A percentile compares a stretch with the other conserved stretches of the same genome.
Conservation (phyloP, 306 rosid species). For the Trifolium repens region DNA sequence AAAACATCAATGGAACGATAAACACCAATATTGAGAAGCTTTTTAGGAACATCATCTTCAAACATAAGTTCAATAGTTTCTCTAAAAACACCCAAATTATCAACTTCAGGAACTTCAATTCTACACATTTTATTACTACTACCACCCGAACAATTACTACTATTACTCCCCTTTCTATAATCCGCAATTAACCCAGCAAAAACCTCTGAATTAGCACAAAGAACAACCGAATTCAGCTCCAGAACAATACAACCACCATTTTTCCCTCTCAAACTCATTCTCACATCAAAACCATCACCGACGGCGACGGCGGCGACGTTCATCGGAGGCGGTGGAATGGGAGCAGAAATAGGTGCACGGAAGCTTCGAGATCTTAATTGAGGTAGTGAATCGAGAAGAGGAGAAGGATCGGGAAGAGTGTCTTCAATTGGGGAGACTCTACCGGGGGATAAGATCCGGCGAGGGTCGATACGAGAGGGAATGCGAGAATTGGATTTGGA, state of each 20-base stretch:
- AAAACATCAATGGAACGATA: slow-evolving; percentile 78
- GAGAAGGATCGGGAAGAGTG: slow-evolving; percentile 19
- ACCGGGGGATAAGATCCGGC: slow-evolving; percentile 92
- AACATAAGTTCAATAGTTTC: slow-evolving; percentile 89
- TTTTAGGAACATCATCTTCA: slow-evolving; percentile 66
- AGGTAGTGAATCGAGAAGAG: slow-evolving; percentile 45
- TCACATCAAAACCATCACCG: slow-evolving; percentile 66
- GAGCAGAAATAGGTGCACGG: slow-evolving; percentile 46
- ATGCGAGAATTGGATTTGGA: slow-evolving; percentile 66
- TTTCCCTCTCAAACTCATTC: slow-evolving; percentile 85
- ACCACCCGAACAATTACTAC: slow-evolving; percentile 39
- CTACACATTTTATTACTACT: slow-evolving; percentile 65
- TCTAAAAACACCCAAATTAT: slow-evolving; percentile 70
- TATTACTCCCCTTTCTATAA: slow-evolving; percentile 35
- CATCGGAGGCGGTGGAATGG: slow-evolving; percentile 35
- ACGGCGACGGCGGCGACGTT: not conserved
- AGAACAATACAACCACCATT: slow-evolving; percentile 74
- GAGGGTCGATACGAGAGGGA: slow-evolving; percentile 77
- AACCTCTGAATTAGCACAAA: slow-evolving; percentile 76
- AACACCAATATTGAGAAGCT: slow-evolving; percentile 68
- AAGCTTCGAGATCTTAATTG: slow-evolving; percentile 58
- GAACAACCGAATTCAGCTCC: slow-evolving; percentile 74
- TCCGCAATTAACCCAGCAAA: slow-evolving; percentile 69
- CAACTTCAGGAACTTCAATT: slow-evolving; percentile 86
- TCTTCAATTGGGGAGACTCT: slow-evolving; percentile 86